These are phyloP conservation scores for Trametes polyzona DNA, from an alignment of 1,284 basidiomycete genomes.

Conservation along the genomic window DNA sequence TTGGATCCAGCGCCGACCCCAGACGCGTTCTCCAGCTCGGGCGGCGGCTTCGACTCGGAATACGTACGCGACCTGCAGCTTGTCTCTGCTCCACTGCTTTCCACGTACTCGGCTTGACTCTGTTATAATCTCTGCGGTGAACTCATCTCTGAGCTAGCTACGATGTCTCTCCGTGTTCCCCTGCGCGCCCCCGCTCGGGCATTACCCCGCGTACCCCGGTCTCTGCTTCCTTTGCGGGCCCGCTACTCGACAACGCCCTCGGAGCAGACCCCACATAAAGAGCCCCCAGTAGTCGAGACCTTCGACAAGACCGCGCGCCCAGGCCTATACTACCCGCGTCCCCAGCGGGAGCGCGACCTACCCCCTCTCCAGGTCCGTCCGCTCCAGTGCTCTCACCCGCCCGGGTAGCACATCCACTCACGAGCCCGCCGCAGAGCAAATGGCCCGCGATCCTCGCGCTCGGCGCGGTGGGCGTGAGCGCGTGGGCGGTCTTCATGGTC, in stretches of 20 bases:
- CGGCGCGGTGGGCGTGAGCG: constrained; percentile 55
- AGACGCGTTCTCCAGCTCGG: not conserved
- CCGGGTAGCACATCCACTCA: too few relatives aligned
- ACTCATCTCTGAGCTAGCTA: not conserved
- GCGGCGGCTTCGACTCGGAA: not conserved
- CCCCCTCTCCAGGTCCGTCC: constrained; percentile 46
- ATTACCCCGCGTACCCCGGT: not conserved
- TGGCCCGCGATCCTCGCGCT: constrained; percentile 66
- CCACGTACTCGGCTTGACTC: not conserved
- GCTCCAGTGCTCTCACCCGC: not conserved
- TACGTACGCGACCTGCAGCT: too few relatives aligned
- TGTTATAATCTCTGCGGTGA: not conserved
- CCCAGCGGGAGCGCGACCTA: constrained; percentile 42
- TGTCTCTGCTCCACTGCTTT: not conserved
- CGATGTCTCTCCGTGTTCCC: constrained; percentile 17
- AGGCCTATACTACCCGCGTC: constrained; percentile 40
- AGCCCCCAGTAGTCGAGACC: constrained; percentile 35
- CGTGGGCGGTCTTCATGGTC: constrained; percentile 70
- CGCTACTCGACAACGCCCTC: constrained; percentile 23
- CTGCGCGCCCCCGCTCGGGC: constrained; percentile 13
- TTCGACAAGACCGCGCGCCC: constrained; percentile 41
- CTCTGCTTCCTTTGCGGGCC: constrained; percentile 3
- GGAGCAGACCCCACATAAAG: constrained; percentile 27
- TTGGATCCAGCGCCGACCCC: not conserved
- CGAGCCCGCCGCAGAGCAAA: constrained; percentile 39